Conservation (phyloP, 2,329 filamentous ascomycete species). For the Neoscytalidium dimidiatum region DNA sequence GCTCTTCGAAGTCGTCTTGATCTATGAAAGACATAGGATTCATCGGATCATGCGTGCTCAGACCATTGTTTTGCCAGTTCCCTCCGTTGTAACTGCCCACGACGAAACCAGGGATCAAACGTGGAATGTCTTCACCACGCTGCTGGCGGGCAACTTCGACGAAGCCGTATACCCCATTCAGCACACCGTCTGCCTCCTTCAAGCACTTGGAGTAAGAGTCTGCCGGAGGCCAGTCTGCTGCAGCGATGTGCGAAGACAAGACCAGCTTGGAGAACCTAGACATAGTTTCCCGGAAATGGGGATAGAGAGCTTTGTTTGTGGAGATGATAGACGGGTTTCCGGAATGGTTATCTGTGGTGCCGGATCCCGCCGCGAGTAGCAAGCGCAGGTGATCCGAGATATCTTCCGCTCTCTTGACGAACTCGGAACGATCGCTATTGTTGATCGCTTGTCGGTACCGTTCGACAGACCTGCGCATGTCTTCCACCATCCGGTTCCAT, state of each 20-base stretch:
- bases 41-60: slow-evolving; percentile 67
- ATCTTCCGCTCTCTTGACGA: slow-evolving; percentile 92
- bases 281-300: slow-evolving; percentile 99
- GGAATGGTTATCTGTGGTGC: slow-evolving; percentile 97
- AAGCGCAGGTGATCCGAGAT: slow-evolving; percentile 95
- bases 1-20: slow-evolving; percentile 84
- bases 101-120: slow-evolving; percentile 92
- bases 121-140: slow-evolving; percentile 86
- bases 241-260: slow-evolving; percentile 95
- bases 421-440: slow-evolving; percentile 80
- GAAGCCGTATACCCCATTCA: slow-evolving; percentile 92
- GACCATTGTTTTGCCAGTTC: slow-evolving; percentile 76
- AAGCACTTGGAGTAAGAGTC: slow-evolving; percentile 95
- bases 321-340: slow-evolving; percentile 99
- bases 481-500: slow-evolving; percentile 86
- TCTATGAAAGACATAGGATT: slow-evolving; percentile 73
- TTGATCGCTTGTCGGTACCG: slow-evolving; percentile 88
- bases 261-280: slow-evolving; percentile 99
- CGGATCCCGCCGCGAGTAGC: slow-evolving; percentile 91
- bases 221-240: slow-evolving; percentile 90
- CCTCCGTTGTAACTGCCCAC: slow-evolving; percentile 81
- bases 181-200: slow-evolving; percentile 94
- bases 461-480: slow-evolving; percentile 90
- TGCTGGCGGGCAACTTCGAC: slow-evolving; percentile 94
- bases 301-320: slow-evolving; percentile 94